Evolutionary conservation across 2,329 filamentous ascomycete species (phyloP), one percentile per base, ranked within the genome.

Genomic region (Endoconidiophora laricicola): DNA sequence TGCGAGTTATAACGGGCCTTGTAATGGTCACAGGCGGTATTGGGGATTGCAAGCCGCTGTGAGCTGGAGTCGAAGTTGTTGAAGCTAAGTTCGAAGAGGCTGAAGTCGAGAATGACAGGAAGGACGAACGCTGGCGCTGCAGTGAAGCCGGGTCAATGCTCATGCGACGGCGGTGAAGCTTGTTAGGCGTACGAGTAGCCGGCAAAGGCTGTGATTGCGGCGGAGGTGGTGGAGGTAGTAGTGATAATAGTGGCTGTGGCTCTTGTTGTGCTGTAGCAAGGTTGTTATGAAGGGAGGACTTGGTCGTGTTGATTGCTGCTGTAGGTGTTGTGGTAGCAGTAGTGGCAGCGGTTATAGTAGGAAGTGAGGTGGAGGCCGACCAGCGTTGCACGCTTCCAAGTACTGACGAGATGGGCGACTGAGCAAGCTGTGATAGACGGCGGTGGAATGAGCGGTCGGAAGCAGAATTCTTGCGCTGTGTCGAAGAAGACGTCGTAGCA

Each of bases 101-200:
- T 12, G 42, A 5, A n/a, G 42, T 26, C 22, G 16, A 23, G 26
- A 44, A 44, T 3, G 42, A 24, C 18, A 44, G 42, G 6, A 44
- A 22, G 2, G 42, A 44, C 3, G 23, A 26, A 20, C 42, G 42
- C 6, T 44, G 22, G n/a, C 42, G 42, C 42, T 44, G 42, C 5
- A 44, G 29, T 7, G 45, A 47, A 22, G 18, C 45, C 33, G 45
- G 36, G 45, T 47, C 45, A 26, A 47, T 47, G 33, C 33, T 38
- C 37, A 38, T 22, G 18, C 45, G 45, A 40, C 45, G 45, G 23
- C 36, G 45, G 38, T 47, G 45, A 23, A 47, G 45, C 23, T 47
- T 47, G 36, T 40, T 47, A n/a, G 37, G n/a, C 33, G 45, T 20
- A 2, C 42, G 42, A 29, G 20, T 22, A 42, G 40, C 40, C 22